phyloP scores from a whole-genome alignment of 768 basidiomycete species.

The Leccinum ochraceum region DNA sequence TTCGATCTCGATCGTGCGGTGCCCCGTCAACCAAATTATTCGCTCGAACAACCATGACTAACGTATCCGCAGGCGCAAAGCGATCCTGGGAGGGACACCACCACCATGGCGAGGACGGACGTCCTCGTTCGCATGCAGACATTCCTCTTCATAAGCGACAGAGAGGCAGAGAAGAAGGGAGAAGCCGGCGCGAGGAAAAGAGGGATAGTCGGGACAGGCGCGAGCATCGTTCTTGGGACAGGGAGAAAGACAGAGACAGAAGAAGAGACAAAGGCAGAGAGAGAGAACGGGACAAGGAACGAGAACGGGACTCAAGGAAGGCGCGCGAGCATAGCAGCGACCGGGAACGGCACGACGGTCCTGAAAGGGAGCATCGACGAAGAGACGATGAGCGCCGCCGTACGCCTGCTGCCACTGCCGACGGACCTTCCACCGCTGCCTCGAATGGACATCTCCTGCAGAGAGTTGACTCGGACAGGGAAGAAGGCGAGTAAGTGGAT shows the following conservation, averaged over 20 bases:
- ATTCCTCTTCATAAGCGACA: slow-evolving; percentile 48
- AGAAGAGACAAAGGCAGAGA: slow-evolving; percentile 38
- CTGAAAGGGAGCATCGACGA: slow-evolving; percentile 29
- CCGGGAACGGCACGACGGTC: slow-evolving; percentile 29
- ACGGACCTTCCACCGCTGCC: slow-evolving; percentile 9
- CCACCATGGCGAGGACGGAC: slow-evolving; percentile 35
- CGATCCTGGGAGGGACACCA: slow-evolving; percentile 68
- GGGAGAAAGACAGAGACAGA: slow-evolving; percentile 35
- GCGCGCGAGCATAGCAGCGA: slow-evolving; percentile 30
- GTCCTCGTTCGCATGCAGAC: slow-evolving; percentile 12
- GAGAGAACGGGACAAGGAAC: slow-evolving; percentile 36
- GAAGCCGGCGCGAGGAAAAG: slow-evolving; percentile 70
- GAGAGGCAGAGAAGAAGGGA: slow-evolving; percentile 52
- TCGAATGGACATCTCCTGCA: slow-evolving; percentile 27
- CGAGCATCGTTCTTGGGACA: slow-evolving; percentile 37
- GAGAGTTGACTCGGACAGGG: slow-evolving; percentile 60
- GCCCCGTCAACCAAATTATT: slow-evolving; percentile 65
- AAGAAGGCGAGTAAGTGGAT: slow-evolving; percentile 91
- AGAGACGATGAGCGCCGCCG: slow-evolving; percentile 35
- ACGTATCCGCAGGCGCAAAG: slow-evolving; percentile 82
- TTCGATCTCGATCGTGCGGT: slow-evolving; percentile 67
- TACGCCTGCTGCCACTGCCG: slow-evolving; percentile 13
- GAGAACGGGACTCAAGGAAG: slow-evolving; percentile 40
- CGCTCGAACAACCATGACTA: slow-evolving; percentile 59
- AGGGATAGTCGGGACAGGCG: slow-evolving; percentile 41